A percentile compares a stretch with the other conserved stretches of the same genome.
These are phyloP conservation scores for Zoysia matrella DNA, from an alignment of 202 grass and related monocot genomes.

Conservation along the genomic window DNA sequence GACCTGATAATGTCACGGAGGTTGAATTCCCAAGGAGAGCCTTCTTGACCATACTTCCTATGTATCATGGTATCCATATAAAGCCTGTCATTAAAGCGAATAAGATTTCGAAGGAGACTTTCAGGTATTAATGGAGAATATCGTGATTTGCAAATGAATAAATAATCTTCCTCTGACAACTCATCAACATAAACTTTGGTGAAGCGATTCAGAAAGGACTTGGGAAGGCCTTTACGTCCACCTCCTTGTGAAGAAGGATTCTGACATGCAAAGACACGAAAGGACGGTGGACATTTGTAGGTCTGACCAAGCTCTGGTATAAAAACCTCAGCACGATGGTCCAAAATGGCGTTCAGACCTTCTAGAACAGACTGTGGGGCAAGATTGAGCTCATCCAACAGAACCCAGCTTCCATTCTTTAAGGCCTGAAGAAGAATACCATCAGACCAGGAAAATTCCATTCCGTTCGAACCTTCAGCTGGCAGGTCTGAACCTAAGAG, in stretches of 20 bases:
- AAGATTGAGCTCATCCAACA: slow-evolving; percentile 98
- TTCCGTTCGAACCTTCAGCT: slow-evolving; percentile 66
- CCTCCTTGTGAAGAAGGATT: slow-evolving; percentile 95
- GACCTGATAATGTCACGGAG: slow-evolving; percentile 94
- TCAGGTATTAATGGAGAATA: slow-evolving; percentile 59
- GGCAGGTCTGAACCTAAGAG: slow-evolving; percentile 95
- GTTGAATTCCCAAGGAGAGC: slow-evolving; percentile 99
- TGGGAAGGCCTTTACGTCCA: slow-evolving; percentile 89
- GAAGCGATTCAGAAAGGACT: slow-evolving; percentile 94
- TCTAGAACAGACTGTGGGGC: slow-evolving; percentile 96
- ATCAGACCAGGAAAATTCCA: slow-evolving; percentile 97
- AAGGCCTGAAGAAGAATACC: slow-evolving; percentile 99
- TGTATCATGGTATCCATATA: slow-evolving; percentile 87
- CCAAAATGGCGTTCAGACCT: slow-evolving; percentile 94
- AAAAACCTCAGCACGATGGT: slow-evolving; percentile 96
- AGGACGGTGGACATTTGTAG: slow-evolving; percentile 82
- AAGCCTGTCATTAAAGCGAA: slow-evolving; percentile 77
- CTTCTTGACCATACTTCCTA: slow-evolving; percentile 84
- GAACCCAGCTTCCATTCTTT: slow-evolving; percentile 93
- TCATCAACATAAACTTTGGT: slow-evolving; percentile 97
- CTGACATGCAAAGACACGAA: slow-evolving; percentile 92
- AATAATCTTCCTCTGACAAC: slow-evolving; percentile 82
- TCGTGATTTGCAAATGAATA: slow-evolving; percentile 68
- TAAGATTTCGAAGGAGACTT: slow-evolving; percentile 69
- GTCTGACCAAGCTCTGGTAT: slow-evolving; percentile 89